A percentile compares a stretch with the other conserved stretches of the same genome.
phyloP scores from a whole-genome alignment of 192 early-diverging fungal species.

The Podila clonocystis region DNA sequence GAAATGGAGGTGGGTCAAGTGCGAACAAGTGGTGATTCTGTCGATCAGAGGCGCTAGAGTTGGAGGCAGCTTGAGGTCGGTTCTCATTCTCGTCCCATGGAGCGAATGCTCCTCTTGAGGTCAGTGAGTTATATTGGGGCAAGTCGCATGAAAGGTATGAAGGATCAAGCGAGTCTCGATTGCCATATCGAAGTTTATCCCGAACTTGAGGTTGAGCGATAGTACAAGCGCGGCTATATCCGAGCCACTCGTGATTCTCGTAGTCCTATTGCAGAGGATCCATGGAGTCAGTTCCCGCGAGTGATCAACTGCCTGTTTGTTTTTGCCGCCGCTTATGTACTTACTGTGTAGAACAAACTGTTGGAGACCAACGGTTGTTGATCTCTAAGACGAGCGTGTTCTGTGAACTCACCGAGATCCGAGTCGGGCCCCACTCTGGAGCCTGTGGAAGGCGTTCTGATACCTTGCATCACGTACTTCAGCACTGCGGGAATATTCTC shows the following conservation, averaged over 20 bases:
- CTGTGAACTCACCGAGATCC: too few relatives aligned
- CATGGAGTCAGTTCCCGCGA: too few relatives aligned
- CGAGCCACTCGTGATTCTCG: constrained; percentile 18
- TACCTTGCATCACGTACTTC: constrained; percentile 24
- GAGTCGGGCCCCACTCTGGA: too few relatives aligned
- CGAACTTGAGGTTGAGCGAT: neutral
- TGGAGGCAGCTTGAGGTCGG: neutral
- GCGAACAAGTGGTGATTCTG: neutral
- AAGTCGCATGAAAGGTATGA: neutral
- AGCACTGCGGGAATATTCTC: neutral
- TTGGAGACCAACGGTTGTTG: constrained; percentile 4
- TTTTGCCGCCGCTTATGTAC: neutral
- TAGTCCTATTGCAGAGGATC: constrained; percentile 12
- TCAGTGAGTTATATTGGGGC: neutral
- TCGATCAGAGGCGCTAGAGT: neutral
- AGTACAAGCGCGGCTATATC: neutral
- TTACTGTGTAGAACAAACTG: constrained; percentile 30
- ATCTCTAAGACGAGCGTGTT: neutral
- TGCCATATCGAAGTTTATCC: neutral
- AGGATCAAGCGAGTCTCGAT: neutral
- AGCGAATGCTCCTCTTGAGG: neutral
- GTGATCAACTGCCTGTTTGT: neutral
- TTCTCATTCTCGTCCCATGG: neutral
- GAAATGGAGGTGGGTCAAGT: neutral
- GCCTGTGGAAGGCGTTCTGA: neutral